Conservation (phyloP, 345 rosid species). For the Hypericum perforatum region DNA sequence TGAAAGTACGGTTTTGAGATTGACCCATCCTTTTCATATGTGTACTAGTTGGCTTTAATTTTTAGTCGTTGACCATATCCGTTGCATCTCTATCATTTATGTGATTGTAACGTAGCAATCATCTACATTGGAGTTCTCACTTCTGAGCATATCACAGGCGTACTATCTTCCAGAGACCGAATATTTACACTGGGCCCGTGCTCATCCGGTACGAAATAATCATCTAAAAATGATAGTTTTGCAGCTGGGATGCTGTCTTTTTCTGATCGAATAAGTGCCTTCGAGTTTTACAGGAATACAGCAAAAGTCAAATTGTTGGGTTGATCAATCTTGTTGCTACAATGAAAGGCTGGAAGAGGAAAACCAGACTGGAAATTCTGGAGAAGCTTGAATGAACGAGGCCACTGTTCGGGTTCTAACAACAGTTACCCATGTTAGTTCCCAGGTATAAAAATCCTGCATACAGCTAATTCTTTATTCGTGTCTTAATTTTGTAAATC, state of each 20-base stretch:
- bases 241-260: background rate
- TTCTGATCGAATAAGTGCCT: background rate
- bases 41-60: too few relatives aligned
- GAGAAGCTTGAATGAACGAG: conserved; percentile 67
- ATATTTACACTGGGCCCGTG: conserved; percentile 88
- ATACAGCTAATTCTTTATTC: too few relatives aligned
- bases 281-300: conserved; percentile 52
- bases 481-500: too few relatives aligned
- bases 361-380: conserved; percentile 63
- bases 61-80: too few relatives aligned
- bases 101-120: background rate
- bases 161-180: conserved; percentile 96
- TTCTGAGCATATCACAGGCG: conserved; percentile 40
- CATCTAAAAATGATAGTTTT: background rate
- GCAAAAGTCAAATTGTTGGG: conserved; percentile 63
- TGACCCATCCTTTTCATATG: too few relatives aligned
- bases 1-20: too few relatives aligned
- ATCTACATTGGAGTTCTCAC: background rate
- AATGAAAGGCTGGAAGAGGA: conserved; percentile 97
- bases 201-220: conserved; percentile 64
- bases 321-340: conserved; percentile 80
- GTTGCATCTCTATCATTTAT: too few relatives aligned
- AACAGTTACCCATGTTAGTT: too few relatives aligned
- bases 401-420: too few relatives aligned
- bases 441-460: too few relatives aligned